Base-by-base conservation (phyloP, 2,329 filamentous ascomycete species). In the Apiospora pterosperma region DNA sequence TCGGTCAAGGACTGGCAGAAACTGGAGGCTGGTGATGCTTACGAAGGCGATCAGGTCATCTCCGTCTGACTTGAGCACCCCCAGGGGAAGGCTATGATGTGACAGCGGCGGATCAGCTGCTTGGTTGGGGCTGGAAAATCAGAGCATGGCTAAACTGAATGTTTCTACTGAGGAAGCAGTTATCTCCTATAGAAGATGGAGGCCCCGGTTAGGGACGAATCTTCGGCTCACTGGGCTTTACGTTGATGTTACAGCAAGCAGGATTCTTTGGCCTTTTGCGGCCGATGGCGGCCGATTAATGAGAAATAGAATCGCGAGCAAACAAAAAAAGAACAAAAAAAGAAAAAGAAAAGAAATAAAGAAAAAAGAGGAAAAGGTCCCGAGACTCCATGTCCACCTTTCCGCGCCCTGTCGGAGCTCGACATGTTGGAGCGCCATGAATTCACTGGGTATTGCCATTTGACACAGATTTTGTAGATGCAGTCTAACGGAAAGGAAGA, bases 1-100 rank as follows among this genome's bases (percentile, higher is more conserved):
- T 86, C 89, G 11, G 95, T 98, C 21, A 84, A 86, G 69, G 87
- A 84, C 6, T 98, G 92, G 92, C 90, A 91, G 79, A 92, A 88
- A 70, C 81, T 98, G 70, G 96, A 98, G 76, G 88, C 89, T 58
- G 93, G 93, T 1, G 88, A 90, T 70, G 83, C 85, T 2, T 88
- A 87, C 72, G 85, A 89, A 76, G 88, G 87, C 7, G 84, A 85
- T 16, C 86, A 89, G 78, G 84, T 82, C 5, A 86, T 89, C 67
- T 73, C 73, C 6, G 67, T 71, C 52, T 74, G 72, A 76, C 71
- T 71, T 25, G 36, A 8, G 5, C 48, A 23, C 4, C 39, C 34
- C 38, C 25, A 25, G 28, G 28, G 60, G 25, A 48, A 62, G 36
- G 60, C 39, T 25, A 42, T 36, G 36, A 36, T 34, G 39, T 55